A percentile compares a stretch with the other conserved stretches of the same genome.
Conservation (phyloP, 208 protist genomes). For the Acanthamoeba royreba region DNA sequence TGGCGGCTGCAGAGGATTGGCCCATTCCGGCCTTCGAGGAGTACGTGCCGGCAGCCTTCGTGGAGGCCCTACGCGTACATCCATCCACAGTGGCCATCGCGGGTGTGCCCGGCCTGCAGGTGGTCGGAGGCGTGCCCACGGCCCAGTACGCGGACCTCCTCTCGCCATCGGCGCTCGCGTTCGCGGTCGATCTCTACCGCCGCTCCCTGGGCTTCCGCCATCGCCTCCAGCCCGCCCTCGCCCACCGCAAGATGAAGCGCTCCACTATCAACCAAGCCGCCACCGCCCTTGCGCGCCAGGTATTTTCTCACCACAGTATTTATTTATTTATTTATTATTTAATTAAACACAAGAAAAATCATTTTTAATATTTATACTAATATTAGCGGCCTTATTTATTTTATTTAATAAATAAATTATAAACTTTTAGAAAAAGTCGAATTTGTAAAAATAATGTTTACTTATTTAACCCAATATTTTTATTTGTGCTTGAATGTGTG, state of each 20-base stretch:
- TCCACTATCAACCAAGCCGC: neutral
- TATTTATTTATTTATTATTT: too few species aligned
- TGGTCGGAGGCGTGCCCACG: neutral
- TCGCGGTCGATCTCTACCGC: constrained; percentile 20
- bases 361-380: too few species aligned
- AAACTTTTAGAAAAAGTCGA: too few species aligned
- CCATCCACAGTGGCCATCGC: neutral
- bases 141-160: neutral
- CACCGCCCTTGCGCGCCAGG: neutral
- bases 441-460: too few species aligned
- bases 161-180: neutral
- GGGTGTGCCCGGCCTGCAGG: neutral
- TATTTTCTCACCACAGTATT: too few species aligned
- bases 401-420: too few species aligned
- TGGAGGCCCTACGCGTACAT: neutral
- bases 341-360: too few species aligned
- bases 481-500: too few species aligned
- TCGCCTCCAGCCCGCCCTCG: neutral
- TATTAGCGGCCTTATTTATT: too few species aligned
- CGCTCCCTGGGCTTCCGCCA: neutral
- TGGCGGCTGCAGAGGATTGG: too few species aligned
- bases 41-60: neutral
- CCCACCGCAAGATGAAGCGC: constrained; percentile 27
- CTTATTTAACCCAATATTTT: too few species aligned
- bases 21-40: constrained; percentile 24